These are phyloP conservation scores for Flaveria linearis DNA, from an alignment of 129 eudicot species.

Conservation along the genomic window DNA sequence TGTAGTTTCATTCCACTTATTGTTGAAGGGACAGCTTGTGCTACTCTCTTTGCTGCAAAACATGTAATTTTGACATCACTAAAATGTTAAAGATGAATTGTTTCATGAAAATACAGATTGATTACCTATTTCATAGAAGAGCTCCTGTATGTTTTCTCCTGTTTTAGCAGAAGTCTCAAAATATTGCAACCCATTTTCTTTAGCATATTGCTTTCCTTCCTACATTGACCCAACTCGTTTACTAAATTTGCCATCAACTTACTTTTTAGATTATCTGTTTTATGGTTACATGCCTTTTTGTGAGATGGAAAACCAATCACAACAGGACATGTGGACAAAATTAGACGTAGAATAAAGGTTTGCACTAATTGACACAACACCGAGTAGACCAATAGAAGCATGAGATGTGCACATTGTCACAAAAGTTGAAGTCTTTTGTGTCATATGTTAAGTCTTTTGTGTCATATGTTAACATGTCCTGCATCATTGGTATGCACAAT, in stretches of 20 bases:
- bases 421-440: not conserved
- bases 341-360: not conserved
- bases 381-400: not conserved
- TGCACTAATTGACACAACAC: not conserved
- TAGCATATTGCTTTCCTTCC: constrained; percentile 55
- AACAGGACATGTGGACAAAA: not conserved
- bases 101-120: not conserved
- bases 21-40: constrained; percentile 30
- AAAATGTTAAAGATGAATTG: not conserved
- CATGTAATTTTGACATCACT: not conserved
- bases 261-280: not conserved
- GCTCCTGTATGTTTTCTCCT: constrained; percentile 57
- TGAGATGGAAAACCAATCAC: not conserved
- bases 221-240: constrained; percentile 26
- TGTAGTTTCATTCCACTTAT: constrained; percentile 45
- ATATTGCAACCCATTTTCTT: constrained; percentile 48
- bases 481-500: too few species aligned
- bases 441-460: not conserved
- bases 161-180: constrained; percentile 62
- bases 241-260: not conserved
- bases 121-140: constrained; percentile 57
- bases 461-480: not conserved
- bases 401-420: not conserved
- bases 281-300: not conserved
- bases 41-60: constrained; percentile 50